These are phyloP conservation scores for Suillus lakei DNA, from an alignment of 768 basidiomycete genomes.

Conservation along the genomic window DNA sequence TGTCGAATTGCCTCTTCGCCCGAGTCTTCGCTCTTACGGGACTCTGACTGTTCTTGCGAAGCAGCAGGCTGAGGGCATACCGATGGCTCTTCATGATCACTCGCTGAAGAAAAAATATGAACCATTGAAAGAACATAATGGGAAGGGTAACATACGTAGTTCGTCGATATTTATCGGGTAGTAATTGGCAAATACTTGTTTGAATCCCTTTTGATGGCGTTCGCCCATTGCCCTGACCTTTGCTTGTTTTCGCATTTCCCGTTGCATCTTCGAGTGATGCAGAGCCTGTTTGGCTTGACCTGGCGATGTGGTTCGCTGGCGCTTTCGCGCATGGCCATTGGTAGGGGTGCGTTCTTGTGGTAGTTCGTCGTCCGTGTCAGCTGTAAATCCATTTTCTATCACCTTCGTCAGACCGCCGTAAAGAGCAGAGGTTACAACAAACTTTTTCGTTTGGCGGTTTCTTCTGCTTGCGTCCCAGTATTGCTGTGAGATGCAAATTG, in stretches of 20 bases:
- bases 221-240: constrained; percentile 44
- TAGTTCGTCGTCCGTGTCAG: constrained; percentile 39
- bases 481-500: constrained; percentile 17
- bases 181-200: constrained; percentile 34
- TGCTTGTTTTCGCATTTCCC: constrained; percentile 47
- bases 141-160: constrained; percentile 18
- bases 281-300: constrained; percentile 42
- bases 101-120: not conserved
- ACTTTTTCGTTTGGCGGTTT: constrained; percentile 55
- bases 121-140: not conserved
- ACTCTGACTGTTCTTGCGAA: constrained; percentile 6
- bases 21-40: not conserved
- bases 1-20: constrained; percentile 44
- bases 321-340: constrained; percentile 44
- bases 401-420: constrained; percentile 11
- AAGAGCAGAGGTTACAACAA: not conserved
- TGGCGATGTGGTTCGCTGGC: constrained; percentile 56
- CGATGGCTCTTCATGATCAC: not conserved
- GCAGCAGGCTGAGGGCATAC: constrained; percentile 5
- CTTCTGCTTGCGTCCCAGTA: constrained; percentile 31
- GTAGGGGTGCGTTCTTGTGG: constrained; percentile 37
- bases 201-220: constrained; percentile 41
- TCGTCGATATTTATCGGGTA: constrained; percentile 36
- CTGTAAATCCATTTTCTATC: constrained; percentile 13
- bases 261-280: constrained; percentile 40